Percentiles rank a stretch among this genome's conserved stretches.
Conservation (phyloP, 257 asterid species). For the Nicotiana paniculata region DNA sequence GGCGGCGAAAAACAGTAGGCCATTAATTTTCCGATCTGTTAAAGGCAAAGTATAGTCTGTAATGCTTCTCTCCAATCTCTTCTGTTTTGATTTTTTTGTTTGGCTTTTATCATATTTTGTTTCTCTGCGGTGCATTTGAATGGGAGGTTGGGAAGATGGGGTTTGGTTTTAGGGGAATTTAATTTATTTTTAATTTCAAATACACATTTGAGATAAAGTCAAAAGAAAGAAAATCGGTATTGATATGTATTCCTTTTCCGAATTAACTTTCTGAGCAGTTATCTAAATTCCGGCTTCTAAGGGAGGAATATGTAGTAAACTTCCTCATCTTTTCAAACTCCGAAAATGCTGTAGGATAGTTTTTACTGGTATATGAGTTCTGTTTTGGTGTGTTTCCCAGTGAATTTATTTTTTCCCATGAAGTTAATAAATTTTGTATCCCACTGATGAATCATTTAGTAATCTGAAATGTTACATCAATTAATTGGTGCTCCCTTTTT, state of each 20-base stretch:
- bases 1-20: neutral
- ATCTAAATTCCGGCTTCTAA: too few relatives aligned
- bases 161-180: too few relatives aligned
- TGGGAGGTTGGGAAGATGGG: too few relatives aligned
- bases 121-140: too few relatives aligned
- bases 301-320: neutral
- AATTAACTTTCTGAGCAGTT: neutral
- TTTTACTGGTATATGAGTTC: too few relatives aligned
- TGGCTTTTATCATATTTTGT: too few relatives aligned
- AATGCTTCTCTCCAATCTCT: neutral
- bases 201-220: neutral
- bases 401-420: too few relatives aligned
- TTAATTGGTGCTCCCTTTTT: conserved; percentile 2
- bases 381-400: too few relatives aligned
- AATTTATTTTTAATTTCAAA: neutral
- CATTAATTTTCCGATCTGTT: neutral
- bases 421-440: neutral
- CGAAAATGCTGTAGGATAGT: neutral
- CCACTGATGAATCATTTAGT: conserved; percentile 2
- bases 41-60: neutral
- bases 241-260: neutral
- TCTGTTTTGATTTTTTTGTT: neutral
- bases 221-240: neutral
- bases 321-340: neutral
- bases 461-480: neutral